These are phyloP conservation scores for Macrophomina tecta DNA, from an alignment of 2,329 filamentous ascomycete genomes.

Conservation along the genomic window DNA sequence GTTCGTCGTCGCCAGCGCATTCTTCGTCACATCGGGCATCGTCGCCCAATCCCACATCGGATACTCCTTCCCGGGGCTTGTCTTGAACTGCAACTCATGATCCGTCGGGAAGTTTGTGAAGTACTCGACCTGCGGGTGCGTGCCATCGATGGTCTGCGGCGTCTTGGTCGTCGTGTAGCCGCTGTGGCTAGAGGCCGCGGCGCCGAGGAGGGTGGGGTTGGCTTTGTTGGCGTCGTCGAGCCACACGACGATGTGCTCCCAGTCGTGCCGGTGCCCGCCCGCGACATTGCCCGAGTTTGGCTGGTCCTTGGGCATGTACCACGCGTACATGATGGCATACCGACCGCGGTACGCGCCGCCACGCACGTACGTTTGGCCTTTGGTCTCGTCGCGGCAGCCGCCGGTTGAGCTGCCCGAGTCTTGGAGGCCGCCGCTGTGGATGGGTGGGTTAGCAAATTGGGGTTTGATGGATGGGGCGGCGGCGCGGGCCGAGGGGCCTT, in stretches of 20 bases:
- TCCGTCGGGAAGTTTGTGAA: slow-evolving; percentile 40
- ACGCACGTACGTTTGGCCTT: slow-evolving; percentile 50
- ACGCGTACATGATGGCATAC: slow-evolving; percentile 52
- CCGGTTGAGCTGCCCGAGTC: slow-evolving; percentile 39
- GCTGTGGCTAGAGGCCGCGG: slow-evolving; percentile 49
- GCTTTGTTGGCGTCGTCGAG: slow-evolving; percentile 35
- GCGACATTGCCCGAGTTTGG: slow-evolving; percentile 40
- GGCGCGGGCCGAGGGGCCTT: not conserved
- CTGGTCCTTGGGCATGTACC: slow-evolving; percentile 57
- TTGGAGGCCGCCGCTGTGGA: slow-evolving; percentile 44
- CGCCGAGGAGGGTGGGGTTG: slow-evolving; percentile 44
- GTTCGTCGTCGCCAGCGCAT: slow-evolving; percentile 46
- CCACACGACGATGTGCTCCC: slow-evolving; percentile 47
- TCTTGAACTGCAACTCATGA: slow-evolving; percentile 1
- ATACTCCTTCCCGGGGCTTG: not conserved
- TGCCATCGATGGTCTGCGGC: slow-evolving; percentile 32
- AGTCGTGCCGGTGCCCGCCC: slow-evolving; percentile 51
- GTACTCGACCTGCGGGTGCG: slow-evolving; percentile 43
- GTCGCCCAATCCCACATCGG: slow-evolving; percentile 54
- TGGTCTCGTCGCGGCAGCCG: slow-evolving; percentile 41
- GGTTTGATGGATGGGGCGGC: not conserved
- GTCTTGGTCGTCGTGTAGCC: slow-evolving; percentile 38
- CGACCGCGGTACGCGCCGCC: slow-evolving; percentile 36
- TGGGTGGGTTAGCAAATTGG: not conserved
- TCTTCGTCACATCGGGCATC: slow-evolving; percentile 43